Evolutionary conservation across 129 eudicot genomes (phyloP).

Genomic region (Artemisia argyi): DNA sequence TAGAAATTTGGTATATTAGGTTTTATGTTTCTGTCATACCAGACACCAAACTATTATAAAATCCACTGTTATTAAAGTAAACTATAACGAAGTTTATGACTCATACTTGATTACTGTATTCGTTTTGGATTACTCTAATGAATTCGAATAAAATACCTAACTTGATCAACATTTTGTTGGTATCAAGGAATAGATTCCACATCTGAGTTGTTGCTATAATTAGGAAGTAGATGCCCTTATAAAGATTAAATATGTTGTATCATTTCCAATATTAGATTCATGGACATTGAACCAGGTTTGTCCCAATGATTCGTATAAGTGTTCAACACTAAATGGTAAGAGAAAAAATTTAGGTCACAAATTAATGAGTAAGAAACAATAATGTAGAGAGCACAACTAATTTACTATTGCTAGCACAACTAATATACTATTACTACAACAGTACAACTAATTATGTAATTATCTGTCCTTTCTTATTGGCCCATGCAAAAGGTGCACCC

Average conservation of each 20-base stretch:
- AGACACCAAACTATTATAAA: slow-evolving; percentile 29
- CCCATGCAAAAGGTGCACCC: too few relatives aligned
- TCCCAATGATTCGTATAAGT: background rate
- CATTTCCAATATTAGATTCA: slow-evolving; percentile 12
- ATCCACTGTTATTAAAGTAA: background rate
- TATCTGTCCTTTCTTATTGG: too few relatives aligned
- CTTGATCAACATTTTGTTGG: slow-evolving; percentile 25
- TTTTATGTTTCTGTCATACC: slow-evolving; percentile 32
- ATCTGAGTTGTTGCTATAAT: slow-evolving; percentile 15
- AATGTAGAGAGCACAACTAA: background rate
- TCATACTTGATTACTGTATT: slow-evolving; percentile 25
- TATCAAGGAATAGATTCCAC: slow-evolving; percentile 38
- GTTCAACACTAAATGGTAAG: background rate
- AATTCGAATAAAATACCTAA: background rate
- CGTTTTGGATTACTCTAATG: background rate
- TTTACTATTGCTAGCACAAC: background rate
- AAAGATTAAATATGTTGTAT: slow-evolving; percentile 28
- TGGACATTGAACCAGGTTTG: background rate
- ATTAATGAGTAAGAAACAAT: background rate
- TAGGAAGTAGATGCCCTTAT: slow-evolving; percentile 20
- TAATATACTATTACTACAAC: too few relatives aligned
- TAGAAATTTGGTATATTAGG: slow-evolving; percentile 37
- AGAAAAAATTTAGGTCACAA: background rate
- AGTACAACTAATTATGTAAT: too few relatives aligned
- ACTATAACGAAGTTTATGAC: slow-evolving; percentile 16